Conservation (phyloP, 139 green algal species). For the Parachlorella kessleri region DNA sequence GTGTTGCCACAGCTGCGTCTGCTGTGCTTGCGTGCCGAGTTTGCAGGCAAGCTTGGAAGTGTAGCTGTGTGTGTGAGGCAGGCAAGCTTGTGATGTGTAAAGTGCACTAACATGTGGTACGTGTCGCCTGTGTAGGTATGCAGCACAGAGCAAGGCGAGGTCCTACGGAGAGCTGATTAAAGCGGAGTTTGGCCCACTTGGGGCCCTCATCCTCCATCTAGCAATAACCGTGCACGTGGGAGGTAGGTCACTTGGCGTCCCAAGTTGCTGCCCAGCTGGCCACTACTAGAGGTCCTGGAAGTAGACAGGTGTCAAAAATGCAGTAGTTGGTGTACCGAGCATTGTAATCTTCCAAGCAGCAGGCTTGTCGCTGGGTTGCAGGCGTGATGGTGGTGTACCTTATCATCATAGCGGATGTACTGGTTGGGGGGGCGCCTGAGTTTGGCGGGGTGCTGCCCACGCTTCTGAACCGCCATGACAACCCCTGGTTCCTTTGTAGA, state of each 20-base stretch:
- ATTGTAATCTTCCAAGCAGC: neutral
- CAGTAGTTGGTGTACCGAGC: neutral
- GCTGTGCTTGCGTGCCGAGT: too few relatives aligned
- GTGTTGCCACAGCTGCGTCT: too few relatives aligned
- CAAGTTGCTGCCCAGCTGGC: neutral
- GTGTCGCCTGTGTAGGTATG: slow-evolving; percentile 5
- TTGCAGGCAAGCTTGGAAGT: too few relatives aligned
- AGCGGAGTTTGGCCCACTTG: slow-evolving; percentile 28
- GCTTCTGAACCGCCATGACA: slow-evolving; percentile 18
- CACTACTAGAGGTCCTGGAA: neutral
- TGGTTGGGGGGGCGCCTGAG: slow-evolving; percentile 11
- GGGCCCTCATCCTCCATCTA: slow-evolving; percentile 13
- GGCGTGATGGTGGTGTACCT: slow-evolving; percentile 40
- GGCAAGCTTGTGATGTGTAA: neutral
- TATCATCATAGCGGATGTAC: slow-evolving; percentile 41
- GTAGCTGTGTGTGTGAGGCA: too few relatives aligned
- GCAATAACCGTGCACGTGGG: slow-evolving; percentile 37
- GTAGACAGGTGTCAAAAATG: slow-evolving; percentile 1
- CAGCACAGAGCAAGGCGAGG: neutral
- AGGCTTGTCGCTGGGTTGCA: neutral
- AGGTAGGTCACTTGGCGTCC: neutral
- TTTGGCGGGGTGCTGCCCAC: slow-evolving; percentile 25
- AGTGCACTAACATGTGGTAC: neutral
- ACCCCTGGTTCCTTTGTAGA: slow-evolving; percentile 1
- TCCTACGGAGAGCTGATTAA: slow-evolving; percentile 29